phyloP scores from a whole-genome alignment of 2,329 filamentous ascomycete species.

The Camillea tinctor region DNA sequence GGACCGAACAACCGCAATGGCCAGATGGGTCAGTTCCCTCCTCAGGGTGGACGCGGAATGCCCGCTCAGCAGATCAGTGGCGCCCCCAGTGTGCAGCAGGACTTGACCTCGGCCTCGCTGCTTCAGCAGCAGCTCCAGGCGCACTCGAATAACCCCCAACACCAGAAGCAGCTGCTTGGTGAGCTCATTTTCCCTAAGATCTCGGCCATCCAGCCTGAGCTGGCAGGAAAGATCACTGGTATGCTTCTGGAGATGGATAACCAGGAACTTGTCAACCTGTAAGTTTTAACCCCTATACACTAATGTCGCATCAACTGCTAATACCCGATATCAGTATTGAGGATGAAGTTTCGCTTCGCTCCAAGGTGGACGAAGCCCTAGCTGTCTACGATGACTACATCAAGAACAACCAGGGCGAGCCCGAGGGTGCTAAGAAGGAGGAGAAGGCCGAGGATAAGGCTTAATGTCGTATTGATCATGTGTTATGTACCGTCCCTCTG shows the following conservation, averaged over 20 bases:
- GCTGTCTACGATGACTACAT: conserved; percentile 98
- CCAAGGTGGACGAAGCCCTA: conserved; percentile 97
- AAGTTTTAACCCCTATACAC: conserved; percentile 50
- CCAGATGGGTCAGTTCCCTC: conserved; percentile 40
- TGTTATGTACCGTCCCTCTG: not conserved
- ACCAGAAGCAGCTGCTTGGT: conserved; percentile 98
- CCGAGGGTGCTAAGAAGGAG: conserved; percentile 47
- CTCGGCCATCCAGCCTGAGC: conserved; percentile 85
- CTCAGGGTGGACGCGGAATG: conserved; percentile 49
- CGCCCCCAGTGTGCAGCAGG: conserved; percentile 34
- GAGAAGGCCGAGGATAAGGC: conserved; percentile 53
- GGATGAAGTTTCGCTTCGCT: conserved; percentile 82
- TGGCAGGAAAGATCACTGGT: conserved; percentile 98
- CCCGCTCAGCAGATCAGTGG: conserved; percentile 37
- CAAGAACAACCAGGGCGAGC: conserved; percentile 70
- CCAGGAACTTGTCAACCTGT: conserved; percentile 88
- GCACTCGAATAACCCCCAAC: conserved; percentile 54
- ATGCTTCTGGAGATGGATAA: conserved; percentile 99
- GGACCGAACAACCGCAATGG: conserved; percentile 45
- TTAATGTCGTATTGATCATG: conserved; percentile 33
- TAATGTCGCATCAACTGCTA: conserved; percentile 8
- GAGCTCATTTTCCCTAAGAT: conserved; percentile 99
- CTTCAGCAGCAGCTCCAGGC: conserved; percentile 58
- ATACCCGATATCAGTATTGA: conserved; percentile 64
- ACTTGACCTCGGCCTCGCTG: conserved; percentile 42